Conservation (phyloP, 257 asterid genomes). For the Penstemon barbatus region DNA sequence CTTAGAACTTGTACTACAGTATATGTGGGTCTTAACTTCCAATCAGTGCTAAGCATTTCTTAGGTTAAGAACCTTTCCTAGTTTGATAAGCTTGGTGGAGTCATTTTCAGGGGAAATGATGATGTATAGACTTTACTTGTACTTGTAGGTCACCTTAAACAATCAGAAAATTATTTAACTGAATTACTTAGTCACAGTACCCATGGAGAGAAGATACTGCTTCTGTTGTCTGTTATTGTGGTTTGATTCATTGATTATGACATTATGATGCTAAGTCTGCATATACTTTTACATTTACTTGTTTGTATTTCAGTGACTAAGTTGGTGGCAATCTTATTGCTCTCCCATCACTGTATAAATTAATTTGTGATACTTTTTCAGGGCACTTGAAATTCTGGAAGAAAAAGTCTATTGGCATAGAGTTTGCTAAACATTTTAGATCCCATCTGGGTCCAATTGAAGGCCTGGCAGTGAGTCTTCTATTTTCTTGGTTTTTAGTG, state of each 20-base stretch:
- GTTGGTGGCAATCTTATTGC: conserved; percentile 12
- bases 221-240: background rate
- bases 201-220: conserved; percentile 12
- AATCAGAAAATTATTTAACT: background rate
- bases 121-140: background rate
- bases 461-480: conserved; percentile 82
- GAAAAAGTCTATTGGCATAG: conserved; percentile 77
- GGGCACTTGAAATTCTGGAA: conserved; percentile 99
- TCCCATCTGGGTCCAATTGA: conserved; percentile 99
- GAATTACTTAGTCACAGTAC: background rate
- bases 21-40: conserved; percentile 18
- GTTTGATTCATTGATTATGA: background rate
- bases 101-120: background rate
- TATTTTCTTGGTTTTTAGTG: conserved; percentile 6
- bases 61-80: background rate
- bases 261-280: background rate
- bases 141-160: too few relatives aligned
- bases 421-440: conserved; percentile 96
- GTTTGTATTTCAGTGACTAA: conserved; percentile 1
- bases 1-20: too few relatives aligned
- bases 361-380: conserved; percentile 34
- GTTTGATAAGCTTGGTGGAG: conserved; percentile 3
- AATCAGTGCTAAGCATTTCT: background rate
- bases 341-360: conserved; percentile 10
- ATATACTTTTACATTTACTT: conserved; percentile 11